Conservation (phyloP, 78 protist species). For the Dictyostelium firmibasis region DNA sequence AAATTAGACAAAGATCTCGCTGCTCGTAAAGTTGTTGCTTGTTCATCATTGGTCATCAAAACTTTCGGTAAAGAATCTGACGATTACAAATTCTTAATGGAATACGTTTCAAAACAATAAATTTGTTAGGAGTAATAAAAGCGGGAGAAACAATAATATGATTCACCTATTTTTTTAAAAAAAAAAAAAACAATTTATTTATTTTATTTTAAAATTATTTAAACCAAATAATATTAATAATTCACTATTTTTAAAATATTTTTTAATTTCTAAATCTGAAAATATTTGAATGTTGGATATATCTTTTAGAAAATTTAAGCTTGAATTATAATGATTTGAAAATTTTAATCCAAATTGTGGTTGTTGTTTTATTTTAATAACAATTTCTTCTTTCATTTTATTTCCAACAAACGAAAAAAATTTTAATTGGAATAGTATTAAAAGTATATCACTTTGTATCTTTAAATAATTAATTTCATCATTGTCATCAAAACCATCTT, state of each 20-base stretch:
- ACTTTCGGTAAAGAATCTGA: constrained; percentile 87
- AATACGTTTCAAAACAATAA: constrained; percentile 78
- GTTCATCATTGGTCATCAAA: constrained; percentile 93
- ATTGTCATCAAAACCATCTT: not conserved
- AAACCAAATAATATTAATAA: not conserved
- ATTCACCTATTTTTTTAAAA: not conserved
- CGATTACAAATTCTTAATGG: constrained; percentile 87
- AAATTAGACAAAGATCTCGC: constrained; percentile 96
- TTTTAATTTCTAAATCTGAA: not conserved
- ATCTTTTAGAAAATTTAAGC: not conserved
- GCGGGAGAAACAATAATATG: not conserved
- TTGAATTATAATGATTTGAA: not conserved
- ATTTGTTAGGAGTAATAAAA: not conserved
- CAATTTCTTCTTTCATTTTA: not conserved
- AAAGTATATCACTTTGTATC: not conserved
- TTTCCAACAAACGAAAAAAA: not conserved
- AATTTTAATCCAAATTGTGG: not conserved
- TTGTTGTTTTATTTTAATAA: not conserved
- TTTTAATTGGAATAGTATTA: not conserved
- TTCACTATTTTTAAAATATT: not conserved
- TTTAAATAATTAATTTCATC: not conserved
- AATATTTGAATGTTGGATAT: not conserved
- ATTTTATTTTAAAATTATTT: not conserved
- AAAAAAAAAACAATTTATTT: not conserved
- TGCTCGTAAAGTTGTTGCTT: constrained; percentile 95